Evolutionary conservation across 2,329 filamentous ascomycete genomes (phyloP), one percentile per base, ranked within the genome.

Genomic region (Lasiodiplodia gonubiensis): DNA sequence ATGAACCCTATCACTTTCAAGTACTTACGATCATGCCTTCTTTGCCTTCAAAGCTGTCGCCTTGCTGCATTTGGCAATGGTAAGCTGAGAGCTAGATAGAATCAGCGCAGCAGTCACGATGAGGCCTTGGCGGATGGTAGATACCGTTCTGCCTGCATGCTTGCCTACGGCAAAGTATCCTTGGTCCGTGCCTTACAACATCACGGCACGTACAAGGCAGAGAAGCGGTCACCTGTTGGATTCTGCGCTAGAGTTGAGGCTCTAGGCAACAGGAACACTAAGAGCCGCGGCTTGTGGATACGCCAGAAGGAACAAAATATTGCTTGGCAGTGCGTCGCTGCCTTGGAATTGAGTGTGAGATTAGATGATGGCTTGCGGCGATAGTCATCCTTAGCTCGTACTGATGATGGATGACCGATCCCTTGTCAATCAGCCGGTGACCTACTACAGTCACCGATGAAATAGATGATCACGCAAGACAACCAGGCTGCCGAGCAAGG

Each of bases 241-340:
- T n/a, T 21, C 53, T 11, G 30, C 12, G 12, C n/a, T 10, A 1
- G 14, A 57, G 18, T 23, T 8, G n/a, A 25, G 21, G 21, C 23
- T 23, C 30, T 21, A 60, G 55, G 55, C 55, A 48, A 18, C 55
- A 60, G 23, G 18, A 48, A 25, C 35, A 60, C 37, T 60, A 46
- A 39, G n/a, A n/a, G 5, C 12, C 30, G 55, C n/a, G 42, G 55
- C 21, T 46, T 25, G 23, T 33, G 55, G 55, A 46, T 7, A 16
- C 25, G 25, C 27, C 18, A 27, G 10, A 46, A 21, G 42, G 18
- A n/a, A 7, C 42, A 18, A 18, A 21, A n/a, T 11, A 46, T 46
- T 3, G 42, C 18, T n/a, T 18, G n/a, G 18, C 1, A 16, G n/a
- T 12, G 42, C 27, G 4, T 35, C 30, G 39, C 57, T 42, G 35